Percentiles rank a stretch among this genome's conserved stretches.
phyloP scores from a whole-genome alignment of 1,139 yeast genomes.

The Magnusiomyces clavatus region DNA sequence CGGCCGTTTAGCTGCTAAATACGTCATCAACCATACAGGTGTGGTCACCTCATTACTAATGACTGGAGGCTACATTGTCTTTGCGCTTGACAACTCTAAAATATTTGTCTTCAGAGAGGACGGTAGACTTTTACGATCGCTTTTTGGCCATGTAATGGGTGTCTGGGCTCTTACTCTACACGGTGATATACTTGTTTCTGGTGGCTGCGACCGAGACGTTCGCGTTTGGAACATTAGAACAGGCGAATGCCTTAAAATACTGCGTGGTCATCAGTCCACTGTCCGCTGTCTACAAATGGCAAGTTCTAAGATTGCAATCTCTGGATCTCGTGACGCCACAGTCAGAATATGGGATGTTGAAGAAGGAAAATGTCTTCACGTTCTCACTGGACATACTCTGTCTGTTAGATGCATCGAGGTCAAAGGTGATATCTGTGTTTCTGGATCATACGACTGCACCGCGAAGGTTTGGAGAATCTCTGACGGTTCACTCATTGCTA shows the following conservation, averaged over 20 bases:
- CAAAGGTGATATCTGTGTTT: conserved; percentile 34
- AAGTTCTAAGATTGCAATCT: conserved; percentile 63
- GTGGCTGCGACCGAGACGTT: conserved; percentile 85
- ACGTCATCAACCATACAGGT: conserved; percentile 32
- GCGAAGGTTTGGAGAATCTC: conserved; percentile 82
- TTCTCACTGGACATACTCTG: conserved; percentile 68
- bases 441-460: conserved; percentile 86
- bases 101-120: conserved; percentile 43
- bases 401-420: conserved; percentile 74
- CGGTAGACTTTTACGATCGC: conserved; percentile 62
- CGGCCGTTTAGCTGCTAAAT: conserved; percentile 36
- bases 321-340: conserved; percentile 87
- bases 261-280: conserved; percentile 90
- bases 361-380: conserved; percentile 63
- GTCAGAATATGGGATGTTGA: conserved; percentile 87
- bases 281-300: conserved; percentile 83
- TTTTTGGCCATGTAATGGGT: conserved; percentile 91
- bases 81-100: conserved; percentile 38
- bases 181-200: conserved; percentile 74
- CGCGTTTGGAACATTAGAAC: conserved; percentile 81
- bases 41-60: conserved; percentile 36
- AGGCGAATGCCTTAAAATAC: conserved; percentile 67
- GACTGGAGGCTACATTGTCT: conserved; percentile 34
- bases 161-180: conserved; percentile 92
- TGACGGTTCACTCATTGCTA: conserved; percentile 66